Conservation (phyloP, 768 basidiomycete genomes). For the Amanita jacksonii region DNA sequence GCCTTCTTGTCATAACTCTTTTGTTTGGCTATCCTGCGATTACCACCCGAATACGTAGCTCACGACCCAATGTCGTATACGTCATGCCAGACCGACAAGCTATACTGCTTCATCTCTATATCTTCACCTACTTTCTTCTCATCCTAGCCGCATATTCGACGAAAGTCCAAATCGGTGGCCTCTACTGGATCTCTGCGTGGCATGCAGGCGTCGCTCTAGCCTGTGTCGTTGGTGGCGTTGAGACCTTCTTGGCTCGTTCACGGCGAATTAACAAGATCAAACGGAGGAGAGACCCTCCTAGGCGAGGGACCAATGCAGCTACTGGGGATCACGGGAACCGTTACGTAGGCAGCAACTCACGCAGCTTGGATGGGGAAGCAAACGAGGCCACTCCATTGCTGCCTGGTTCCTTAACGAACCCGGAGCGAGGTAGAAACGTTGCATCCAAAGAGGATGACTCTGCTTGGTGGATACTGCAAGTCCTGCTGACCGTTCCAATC, state of each 20-base stretch:
- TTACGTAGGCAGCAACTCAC: too few species aligned
- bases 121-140: conserved; percentile 51
- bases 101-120: conserved; percentile 42
- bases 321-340: too few species aligned
- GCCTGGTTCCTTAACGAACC: conserved; percentile 2
- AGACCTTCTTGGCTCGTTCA: conserved; percentile 15
- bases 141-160: conserved; percentile 39
- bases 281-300: too few species aligned
- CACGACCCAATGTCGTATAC: neutral
- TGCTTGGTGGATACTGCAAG: conserved; percentile 24
- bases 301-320: too few species aligned
- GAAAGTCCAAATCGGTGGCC: conserved; percentile 34
- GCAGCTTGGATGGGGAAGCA: conserved; percentile 5
- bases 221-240: conserved; percentile 27
- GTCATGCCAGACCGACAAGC: conserved; percentile 22
- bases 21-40: conserved; percentile 28
- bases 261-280: neutral
- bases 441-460: conserved; percentile 12
- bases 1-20: conserved; percentile 38
- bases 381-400: conserved; percentile 4
- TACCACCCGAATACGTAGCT: conserved; percentile 15
- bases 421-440: conserved; percentile 13
- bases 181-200: conserved; percentile 51
- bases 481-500: conserved; percentile 19
- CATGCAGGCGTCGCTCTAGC: conserved; percentile 36